Conservation (phyloP, 164 flowering plant species). For the Nymphaea thermarum region DNA sequence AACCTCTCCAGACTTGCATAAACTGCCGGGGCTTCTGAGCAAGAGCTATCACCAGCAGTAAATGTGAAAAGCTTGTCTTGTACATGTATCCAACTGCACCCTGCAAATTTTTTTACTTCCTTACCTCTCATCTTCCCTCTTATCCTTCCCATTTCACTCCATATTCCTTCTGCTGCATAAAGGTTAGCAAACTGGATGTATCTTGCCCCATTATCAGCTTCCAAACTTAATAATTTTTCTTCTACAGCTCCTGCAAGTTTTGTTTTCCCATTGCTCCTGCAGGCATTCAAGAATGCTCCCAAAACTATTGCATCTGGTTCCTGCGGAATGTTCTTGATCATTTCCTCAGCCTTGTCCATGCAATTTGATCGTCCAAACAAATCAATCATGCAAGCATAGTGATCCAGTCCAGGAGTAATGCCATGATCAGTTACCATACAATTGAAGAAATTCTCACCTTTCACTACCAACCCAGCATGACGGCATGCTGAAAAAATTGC, state of each 20-base stretch:
- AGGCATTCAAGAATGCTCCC: slow-evolving; percentile 63
- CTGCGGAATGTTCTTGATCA: slow-evolving; percentile 39
- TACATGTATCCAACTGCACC: slow-evolving; percentile 73
- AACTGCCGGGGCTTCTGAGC: slow-evolving; percentile 35
- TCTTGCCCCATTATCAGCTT: slow-evolving; percentile 48
- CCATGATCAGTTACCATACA: slow-evolving; percentile 46
- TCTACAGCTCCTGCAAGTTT: slow-evolving; percentile 41
- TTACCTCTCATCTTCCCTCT: slow-evolving; percentile 67
- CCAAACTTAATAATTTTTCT: slow-evolving; percentile 37
- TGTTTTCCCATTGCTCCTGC: slow-evolving; percentile 33
- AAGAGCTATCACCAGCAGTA: slow-evolving; percentile 47
- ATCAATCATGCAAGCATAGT: slow-evolving; percentile 83
- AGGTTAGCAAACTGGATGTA: slow-evolving; percentile 75
- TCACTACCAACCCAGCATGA: slow-evolving; percentile 47
- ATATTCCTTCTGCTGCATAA: slow-evolving; percentile 65
- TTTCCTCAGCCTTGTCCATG: slow-evolving; percentile 37
- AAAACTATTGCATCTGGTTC: slow-evolving; percentile 40
- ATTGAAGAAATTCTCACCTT: slow-evolving; percentile 49
- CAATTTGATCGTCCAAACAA: slow-evolving; percentile 56
- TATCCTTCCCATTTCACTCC: slow-evolving; percentile 68
- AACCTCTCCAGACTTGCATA: slow-evolving; percentile 30
- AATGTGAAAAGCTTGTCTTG: slow-evolving; percentile 36
- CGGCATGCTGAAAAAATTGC: slow-evolving; percentile 83
- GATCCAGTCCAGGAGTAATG: slow-evolving; percentile 55
- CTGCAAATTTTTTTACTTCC: slow-evolving; percentile 49